Conservation (phyloP, 169 alveolate species). For the Plasmodium gonderi region DNA sequence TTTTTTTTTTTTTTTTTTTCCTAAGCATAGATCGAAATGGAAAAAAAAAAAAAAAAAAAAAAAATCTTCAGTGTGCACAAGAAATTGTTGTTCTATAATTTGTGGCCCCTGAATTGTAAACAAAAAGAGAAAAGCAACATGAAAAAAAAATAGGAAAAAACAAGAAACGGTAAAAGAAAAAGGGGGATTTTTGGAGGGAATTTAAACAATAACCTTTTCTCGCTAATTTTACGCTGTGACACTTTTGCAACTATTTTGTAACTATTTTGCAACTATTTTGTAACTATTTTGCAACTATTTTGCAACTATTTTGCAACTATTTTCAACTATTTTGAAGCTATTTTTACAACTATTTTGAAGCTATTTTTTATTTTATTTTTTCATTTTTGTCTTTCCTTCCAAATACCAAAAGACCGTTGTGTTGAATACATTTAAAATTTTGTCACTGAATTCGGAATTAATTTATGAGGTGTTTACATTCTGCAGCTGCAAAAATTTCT, state of each 20-base stretch:
- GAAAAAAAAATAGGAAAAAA: background rate
- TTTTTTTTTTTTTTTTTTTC: too few relatives aligned
- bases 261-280: slow-evolving; percentile 3
- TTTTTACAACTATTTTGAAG: background rate
- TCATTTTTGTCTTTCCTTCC: background rate
- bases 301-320: background rate
- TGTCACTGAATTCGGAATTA: too few relatives aligned
- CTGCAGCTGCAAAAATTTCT: background rate
- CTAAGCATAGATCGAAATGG: too few relatives aligned
- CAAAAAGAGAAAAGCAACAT: background rate
- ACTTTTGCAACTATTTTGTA: background rate
- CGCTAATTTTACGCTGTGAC: background rate
- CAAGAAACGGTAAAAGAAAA: background rate
- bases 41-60: background rate
- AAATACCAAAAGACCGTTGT: background rate
- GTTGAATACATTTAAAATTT: background rate
- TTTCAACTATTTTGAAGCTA: background rate
- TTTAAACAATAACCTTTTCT: background rate
- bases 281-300: background rate
- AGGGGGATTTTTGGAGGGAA: background rate
- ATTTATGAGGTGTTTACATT: background rate
- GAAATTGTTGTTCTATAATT: background rate
- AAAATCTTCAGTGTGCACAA: background rate
- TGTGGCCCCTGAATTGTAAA: background rate
- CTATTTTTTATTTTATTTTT: background rate